A percentile compares a stretch with the other conserved stretches of the same genome.
Evolutionary conservation across 2,329 filamentous ascomycete species (phyloP).

Genomic region (Metarhizium album): DNA sequence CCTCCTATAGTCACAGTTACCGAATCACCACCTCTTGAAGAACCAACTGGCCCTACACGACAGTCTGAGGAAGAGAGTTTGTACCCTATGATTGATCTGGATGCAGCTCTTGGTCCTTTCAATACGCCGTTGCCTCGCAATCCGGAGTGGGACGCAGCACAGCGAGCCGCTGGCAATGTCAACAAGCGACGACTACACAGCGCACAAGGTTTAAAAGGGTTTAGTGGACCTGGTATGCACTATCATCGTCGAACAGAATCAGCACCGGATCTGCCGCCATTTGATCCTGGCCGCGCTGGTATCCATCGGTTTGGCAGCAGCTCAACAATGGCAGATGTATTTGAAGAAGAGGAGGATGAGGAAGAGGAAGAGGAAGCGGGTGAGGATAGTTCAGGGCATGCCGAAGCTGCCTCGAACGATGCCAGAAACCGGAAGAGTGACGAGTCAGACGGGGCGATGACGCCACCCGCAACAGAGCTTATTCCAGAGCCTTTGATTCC

Average conservation of each 20-base stretch:
- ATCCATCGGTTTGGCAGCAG: conserved; percentile 54
- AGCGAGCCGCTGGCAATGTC: conserved; percentile 42
- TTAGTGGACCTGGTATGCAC: conserved; percentile 58
- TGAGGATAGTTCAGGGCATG: conserved; percentile 6
- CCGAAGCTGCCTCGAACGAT: not conserved
- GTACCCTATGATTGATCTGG: conserved; percentile 82
- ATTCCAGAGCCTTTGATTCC: not conserved
- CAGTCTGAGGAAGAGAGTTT: conserved; percentile 49
- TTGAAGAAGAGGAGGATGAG: conserved; percentile 71
- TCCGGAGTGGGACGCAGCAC: conserved; percentile 56
- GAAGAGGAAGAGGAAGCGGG: conserved; percentile 35
- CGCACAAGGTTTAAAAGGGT: conserved; percentile 59
- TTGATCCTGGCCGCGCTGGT: conserved; percentile 49
- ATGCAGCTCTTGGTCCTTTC: conserved; percentile 86
- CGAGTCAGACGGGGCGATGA: conserved; percentile 33
- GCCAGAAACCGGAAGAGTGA: conserved; percentile 15
- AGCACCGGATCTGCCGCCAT: conserved; percentile 67
- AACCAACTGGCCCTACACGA: conserved; percentile 13
- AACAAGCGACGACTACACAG: conserved; percentile 63
- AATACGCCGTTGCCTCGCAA: conserved; percentile 63
- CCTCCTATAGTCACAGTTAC: conserved; percentile 32
- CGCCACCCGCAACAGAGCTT: conserved; percentile 17
- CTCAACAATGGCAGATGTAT: conserved; percentile 75
- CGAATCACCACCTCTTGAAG: conserved; percentile 22
- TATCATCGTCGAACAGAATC: conserved; percentile 73